phyloP scores from a whole-genome alignment of 345 rosid species.

The Arabidopsis thaliana region TAIR10.1 NC_003071.7:12015001-12015500 shows the following conservation, averaged over 20 bases:
- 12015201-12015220: conserved; percentile 31
- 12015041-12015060: background rate
- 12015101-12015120: background rate
- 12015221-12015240: conserved; percentile 70
- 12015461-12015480: background rate
- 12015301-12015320: conserved; percentile 26
- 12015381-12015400: conserved; percentile 98
- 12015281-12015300: conserved; percentile 87
- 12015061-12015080: no score
- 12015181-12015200: background rate
- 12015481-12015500: background rate
- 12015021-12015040: no score
- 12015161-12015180: background rate
- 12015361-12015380: conserved; percentile 31
- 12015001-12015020: background rate
- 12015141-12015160: background rate
- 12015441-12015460: background rate
- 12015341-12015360: background rate
- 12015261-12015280: conserved; percentile 89
- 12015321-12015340: background rate
- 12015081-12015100: background rate
- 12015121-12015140: conserved; percentile 8
- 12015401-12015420: conserved; percentile 97
- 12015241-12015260: conserved; percentile 82
- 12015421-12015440: conserved; percentile 49